Base-by-base conservation (phyloP, 108 stramenopile genomes). In the Seminavis robusta region DNA sequence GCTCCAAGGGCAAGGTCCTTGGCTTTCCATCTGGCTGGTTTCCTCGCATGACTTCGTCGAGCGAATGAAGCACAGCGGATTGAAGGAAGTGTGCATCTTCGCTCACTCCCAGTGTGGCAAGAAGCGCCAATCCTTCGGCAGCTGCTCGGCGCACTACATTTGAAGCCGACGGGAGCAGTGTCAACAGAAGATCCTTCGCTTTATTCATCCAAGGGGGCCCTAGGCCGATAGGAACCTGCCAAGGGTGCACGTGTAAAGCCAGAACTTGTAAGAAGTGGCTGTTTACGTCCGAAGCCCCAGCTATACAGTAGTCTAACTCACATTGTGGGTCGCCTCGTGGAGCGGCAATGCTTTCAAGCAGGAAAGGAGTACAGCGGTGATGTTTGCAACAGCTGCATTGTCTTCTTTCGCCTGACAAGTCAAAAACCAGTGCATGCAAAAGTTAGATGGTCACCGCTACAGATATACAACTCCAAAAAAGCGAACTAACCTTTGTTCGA, bases 151-250 rank as follows among this genome's bases (percentile, higher is more conserved):
- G 65, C 13, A 88, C 74, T 15, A 55, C 52, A 45, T 61, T 69
- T 17, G 76, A 73, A 34, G 65, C 62, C 11, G 81, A 84, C 5
- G 84, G 76, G 13, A 92, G 63, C 15, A 92, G 44, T n/a, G 68
- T 67, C 1, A 92, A 55, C 13, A 92, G 65, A 23, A 92, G 47
- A 40, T 77, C 59, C 23, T 83, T 86, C 4, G 85, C 87, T 47
- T 77, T 78, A 37, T 77, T 84, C 91, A 89, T 93, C 91, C 91
- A 93, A 0, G 69, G 83, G 7, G 91, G 87, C 2, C 89, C 84
- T n/a, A 81, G 57, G n/a, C 80, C 78, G 20, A 92, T 69, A 0
- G 84, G 62, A 37, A 74, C n/a, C n/a, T n/a, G n/a, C n/a, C n/a
- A n/a, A n/a, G n/a, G n/a, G n/a, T n/a, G n/a, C n/a, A n/a, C n/a